phyloP scores from a whole-genome alignment of 352 stramenopile species.

The Pythium periplocum region DNA sequence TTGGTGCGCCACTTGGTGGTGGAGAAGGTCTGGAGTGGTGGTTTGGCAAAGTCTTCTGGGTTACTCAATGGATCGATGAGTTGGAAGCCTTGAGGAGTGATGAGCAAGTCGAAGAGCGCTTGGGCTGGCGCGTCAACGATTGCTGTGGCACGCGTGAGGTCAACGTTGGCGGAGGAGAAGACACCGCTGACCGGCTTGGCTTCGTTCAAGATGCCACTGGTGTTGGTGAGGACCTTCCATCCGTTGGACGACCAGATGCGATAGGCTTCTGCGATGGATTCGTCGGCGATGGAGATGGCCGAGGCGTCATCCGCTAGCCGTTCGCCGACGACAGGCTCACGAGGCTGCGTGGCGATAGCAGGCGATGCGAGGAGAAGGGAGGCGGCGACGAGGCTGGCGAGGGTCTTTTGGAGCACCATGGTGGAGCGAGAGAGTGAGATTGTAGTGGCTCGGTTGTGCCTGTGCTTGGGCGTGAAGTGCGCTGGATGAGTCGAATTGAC shows the following conservation, averaged over 20 bases:
- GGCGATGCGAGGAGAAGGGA: neutral
- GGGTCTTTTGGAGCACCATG: neutral
- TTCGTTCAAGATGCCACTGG: constrained; percentile 25
- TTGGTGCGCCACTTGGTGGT: constrained; percentile 18
- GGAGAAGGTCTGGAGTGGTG: constrained; percentile 19
- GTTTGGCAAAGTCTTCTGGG: constrained; percentile 25
- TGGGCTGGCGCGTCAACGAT: constrained; percentile 22
- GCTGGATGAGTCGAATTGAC: too few relatives aligned
- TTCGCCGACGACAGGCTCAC: constrained; percentile 22
- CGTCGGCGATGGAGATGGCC: constrained; percentile 17
- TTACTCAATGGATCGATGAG: constrained; percentile 30
- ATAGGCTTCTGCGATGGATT: constrained; percentile 22
- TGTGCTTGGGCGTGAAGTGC: too few relatives aligned
- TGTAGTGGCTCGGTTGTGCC: too few relatives aligned
- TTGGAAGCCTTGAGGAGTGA: constrained; percentile 24
- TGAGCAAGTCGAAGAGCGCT: constrained; percentile 28
- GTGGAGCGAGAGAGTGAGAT: constrained; percentile 1
- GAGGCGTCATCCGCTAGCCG: constrained; percentile 14
- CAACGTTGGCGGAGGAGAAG: constrained; percentile 18
- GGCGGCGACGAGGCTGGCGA: neutral
- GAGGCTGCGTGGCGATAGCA: neutral
- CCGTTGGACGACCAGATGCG: constrained; percentile 21
- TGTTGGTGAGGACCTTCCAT: constrained; percentile 24
- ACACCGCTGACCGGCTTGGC: constrained; percentile 24
- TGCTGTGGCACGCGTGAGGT: constrained; percentile 19